phyloP scores from a whole-genome alignment of 257 asterid genomes.

The Penstemon davidsonii region DNA sequence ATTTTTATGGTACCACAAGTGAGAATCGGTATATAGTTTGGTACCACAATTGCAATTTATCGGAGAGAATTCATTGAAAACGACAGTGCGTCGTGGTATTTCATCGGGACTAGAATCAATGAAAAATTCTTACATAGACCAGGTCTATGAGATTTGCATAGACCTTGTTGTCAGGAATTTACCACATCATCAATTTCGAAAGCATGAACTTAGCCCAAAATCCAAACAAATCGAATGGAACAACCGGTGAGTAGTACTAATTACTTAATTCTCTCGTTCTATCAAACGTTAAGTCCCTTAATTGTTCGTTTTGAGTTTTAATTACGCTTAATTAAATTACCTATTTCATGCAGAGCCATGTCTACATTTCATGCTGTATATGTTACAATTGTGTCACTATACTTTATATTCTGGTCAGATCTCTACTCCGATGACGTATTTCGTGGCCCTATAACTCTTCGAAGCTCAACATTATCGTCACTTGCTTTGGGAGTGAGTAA shows the following conservation, averaged over 20 bases:
- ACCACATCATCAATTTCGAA: neutral
- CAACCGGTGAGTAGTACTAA: constrained; percentile 56
- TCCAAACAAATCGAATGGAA: constrained; percentile 73
- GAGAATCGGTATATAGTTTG: too few species aligned
- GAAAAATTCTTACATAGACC: too few species aligned
- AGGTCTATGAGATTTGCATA: too few species aligned
- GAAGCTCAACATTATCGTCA: constrained; percentile 54
- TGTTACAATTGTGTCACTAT: constrained; percentile 52
- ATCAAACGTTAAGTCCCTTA: neutral
- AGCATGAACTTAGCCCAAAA: constrained; percentile 23
- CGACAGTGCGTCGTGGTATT: too few species aligned
- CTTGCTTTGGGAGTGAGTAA: constrained; percentile 63
- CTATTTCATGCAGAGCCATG: constrained; percentile 55
- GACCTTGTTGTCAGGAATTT: too few species aligned
- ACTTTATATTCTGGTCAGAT: constrained; percentile 55
- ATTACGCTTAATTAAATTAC: neutral
- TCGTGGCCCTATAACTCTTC: constrained; percentile 44
- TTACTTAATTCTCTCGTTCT: constrained; percentile 10
- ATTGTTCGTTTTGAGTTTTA: constrained; percentile 28
- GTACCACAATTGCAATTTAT: too few species aligned
- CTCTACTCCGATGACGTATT: constrained; percentile 34
- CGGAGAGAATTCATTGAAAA: too few species aligned
- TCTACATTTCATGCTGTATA: constrained; percentile 73
- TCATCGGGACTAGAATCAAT: too few species aligned
- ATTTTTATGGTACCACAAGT: too few species aligned